A percentile compares a stretch with the other conserved stretches of the same genome.
These are phyloP conservation scores for Coemansia sp. DNA, from an alignment of 192 early-diverging fungal species.

Conservation along the genomic window DNA sequence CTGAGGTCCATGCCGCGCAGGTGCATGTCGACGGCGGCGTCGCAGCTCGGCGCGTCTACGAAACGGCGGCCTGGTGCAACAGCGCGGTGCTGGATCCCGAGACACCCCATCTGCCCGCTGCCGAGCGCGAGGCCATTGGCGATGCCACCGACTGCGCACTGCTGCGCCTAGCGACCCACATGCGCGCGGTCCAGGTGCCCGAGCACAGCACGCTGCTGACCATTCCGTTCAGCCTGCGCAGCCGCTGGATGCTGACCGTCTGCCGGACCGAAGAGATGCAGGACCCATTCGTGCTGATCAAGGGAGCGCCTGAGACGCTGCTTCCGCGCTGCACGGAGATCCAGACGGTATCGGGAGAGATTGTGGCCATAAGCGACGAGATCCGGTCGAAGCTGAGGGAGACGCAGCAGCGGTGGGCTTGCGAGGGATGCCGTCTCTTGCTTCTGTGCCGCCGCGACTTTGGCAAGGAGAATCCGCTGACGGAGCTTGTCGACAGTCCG, in stretches of 20 bases:
- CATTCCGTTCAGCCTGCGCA: conserved; percentile 74
- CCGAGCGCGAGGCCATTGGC: conserved; percentile 63
- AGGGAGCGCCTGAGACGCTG: conserved; percentile 79
- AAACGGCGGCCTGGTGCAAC: conserved; percentile 62
- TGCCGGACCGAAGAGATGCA: conserved; percentile 22
- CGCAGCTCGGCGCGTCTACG: conserved; percentile 34
- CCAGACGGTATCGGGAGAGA: conserved; percentile 38
- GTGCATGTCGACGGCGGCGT: neutral
- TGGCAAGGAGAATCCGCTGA: conserved; percentile 43
- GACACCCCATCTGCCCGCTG: conserved; percentile 50
- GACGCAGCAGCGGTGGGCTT: conserved; percentile 57
- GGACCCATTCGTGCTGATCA: conserved; percentile 58
- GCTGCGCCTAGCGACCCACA: conserved; percentile 60
- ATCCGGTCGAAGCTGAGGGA: conserved; percentile 25
- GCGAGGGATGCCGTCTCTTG: conserved; percentile 59
- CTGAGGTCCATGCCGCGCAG: conserved; percentile 22
- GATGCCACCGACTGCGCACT: conserved; percentile 87
- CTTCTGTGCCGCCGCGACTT: conserved; percentile 48
- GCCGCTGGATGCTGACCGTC: conserved; percentile 65
- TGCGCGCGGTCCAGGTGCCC: conserved; percentile 9
- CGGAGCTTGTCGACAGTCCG: conserved; percentile 31
- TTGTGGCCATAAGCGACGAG: conserved; percentile 41
- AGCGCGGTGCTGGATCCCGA: conserved; percentile 60
- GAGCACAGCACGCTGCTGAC: conserved; percentile 34
- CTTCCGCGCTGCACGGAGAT: conserved; percentile 52